Conservation (phyloP, 441 rosid genomes). For the Geranium incanum region DNA sequence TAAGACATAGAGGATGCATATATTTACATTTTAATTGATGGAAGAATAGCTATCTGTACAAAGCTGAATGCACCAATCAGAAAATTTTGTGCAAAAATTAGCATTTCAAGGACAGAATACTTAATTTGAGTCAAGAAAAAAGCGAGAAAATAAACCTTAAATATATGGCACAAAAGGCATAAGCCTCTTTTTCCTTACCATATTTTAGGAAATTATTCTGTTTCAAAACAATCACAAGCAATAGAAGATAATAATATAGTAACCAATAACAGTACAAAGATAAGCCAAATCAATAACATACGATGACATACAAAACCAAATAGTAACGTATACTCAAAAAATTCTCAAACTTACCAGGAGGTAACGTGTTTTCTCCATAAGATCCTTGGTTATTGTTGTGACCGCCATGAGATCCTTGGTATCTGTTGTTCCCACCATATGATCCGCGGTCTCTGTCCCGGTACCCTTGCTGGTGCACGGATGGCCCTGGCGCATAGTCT, state of each 20-base stretch:
- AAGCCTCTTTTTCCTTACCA: not conserved
- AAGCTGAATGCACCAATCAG: not conserved
- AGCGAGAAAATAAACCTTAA: not conserved
- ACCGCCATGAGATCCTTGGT: slow-evolving; percentile 4
- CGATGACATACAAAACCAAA: not conserved
- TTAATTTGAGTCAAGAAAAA: not conserved
- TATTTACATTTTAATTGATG: not conserved
- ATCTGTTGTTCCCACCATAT: slow-evolving; percentile 7
- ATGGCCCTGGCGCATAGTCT: slow-evolving; percentile 8
- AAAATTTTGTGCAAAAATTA: not conserved
- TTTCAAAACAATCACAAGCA: slow-evolving; percentile 7
- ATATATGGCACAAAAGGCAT: not conserved
- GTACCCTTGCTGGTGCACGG: slow-evolving; percentile 3
- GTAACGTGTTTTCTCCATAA: not conserved
- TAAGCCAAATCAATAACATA: not conserved
- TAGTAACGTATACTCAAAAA: not conserved
- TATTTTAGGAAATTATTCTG: not conserved
- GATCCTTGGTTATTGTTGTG: slow-evolving; percentile 9
- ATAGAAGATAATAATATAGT: not conserved
- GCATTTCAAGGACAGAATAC: not conserved
- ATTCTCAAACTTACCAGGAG: not conserved
- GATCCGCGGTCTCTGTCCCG: slow-evolving; percentile 8
- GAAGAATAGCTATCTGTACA: not conserved
- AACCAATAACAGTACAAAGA: not conserved
- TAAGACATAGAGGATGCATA: not conserved